These are phyloP conservation scores for Plantago coronopus DNA, from an alignment of 305 asterid genomes.

Conservation along the genomic window DNA sequence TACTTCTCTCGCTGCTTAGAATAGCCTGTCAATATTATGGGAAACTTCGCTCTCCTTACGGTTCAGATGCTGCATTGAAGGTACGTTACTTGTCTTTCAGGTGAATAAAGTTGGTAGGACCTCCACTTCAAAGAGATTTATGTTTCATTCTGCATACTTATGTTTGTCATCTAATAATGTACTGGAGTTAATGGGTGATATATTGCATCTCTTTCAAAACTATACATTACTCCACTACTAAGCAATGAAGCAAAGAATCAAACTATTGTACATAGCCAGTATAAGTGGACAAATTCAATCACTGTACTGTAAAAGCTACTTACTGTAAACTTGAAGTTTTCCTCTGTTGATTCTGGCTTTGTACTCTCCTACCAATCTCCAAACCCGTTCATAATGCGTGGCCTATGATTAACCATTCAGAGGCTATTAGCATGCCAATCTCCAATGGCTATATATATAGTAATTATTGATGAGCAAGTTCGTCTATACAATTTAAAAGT, in stretches of 20 bases:
- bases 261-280: neutral
- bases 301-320: conserved; percentile 7
- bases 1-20: conserved; percentile 78
- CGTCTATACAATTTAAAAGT: neutral
- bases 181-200: neutral
- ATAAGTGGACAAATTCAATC: neutral
- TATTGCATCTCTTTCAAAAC: neutral
- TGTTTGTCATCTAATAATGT: neutral
- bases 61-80: conserved; percentile 60
- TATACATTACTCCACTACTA: neutral
- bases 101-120: conserved; percentile 16
- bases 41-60: conserved; percentile 84
- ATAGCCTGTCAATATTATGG: conserved; percentile 85
- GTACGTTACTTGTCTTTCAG: conserved; percentile 32
- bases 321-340: conserved; percentile 1
- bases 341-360: neutral
- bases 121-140: neutral
- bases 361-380: conserved; percentile 2
- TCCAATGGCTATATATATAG: neutral
- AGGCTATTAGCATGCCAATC: too few relatives aligned
- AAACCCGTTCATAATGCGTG: conserved; percentile 9
- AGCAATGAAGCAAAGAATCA: neutral
- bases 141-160: too few relatives aligned
- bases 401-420: too few relatives aligned
- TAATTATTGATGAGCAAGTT: conserved; percentile 13